phyloP scores from a whole-genome alignment of 176 grass and related monocot genomes.

The Avena eriantha region DNA sequence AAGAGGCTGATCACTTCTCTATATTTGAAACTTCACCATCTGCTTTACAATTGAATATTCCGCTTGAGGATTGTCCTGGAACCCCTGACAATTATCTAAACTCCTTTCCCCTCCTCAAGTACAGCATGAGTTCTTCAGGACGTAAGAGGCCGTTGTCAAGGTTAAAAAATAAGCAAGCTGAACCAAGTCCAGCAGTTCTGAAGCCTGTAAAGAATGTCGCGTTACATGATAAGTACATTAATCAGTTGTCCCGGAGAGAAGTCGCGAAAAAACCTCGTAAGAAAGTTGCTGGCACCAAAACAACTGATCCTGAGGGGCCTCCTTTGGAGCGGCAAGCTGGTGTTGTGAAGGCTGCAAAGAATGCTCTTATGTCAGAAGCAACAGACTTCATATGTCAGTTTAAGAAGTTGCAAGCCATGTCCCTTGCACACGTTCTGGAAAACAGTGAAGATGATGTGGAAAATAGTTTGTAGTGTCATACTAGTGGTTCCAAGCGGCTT shows the following conservation, averaged over 20 bases:
- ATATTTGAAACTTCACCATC: constrained; percentile 76
- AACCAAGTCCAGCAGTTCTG: constrained; percentile 64
- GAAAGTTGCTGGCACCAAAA: constrained; percentile 36
- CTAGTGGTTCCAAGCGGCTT: constrained; percentile 19
- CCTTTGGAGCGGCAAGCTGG: constrained; percentile 39
- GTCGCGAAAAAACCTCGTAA: constrained; percentile 48
- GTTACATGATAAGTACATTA: constrained; percentile 86
- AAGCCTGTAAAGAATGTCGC: constrained; percentile 73
- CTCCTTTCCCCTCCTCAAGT: constrained; percentile 44
- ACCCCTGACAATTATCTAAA: constrained; percentile 42
- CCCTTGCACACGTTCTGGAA: constrained; percentile 49
- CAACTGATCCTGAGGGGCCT: constrained; percentile 13
- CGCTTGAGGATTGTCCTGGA: constrained; percentile 54
- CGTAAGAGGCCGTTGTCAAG: constrained; percentile 45
- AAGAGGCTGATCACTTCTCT: constrained; percentile 83
- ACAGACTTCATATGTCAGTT: constrained; percentile 61
- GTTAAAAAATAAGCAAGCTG: constrained; percentile 45
- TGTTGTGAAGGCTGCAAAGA: constrained; percentile 58
- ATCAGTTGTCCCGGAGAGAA: constrained; percentile 70
- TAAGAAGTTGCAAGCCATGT: constrained; percentile 65
- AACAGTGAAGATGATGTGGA: constrained; percentile 53
- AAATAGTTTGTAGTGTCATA: constrained; percentile 33
- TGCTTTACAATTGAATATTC: constrained; percentile 44
- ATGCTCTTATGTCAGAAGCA: constrained; percentile 80
- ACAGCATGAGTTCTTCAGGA: constrained; percentile 41